A percentile compares a stretch with the other conserved stretches of the same genome.
These are phyloP conservation scores for Cordyceps militaris DNA, from an alignment of 2,329 filamentous ascomycete genomes.

Conservation along the genomic window DNA sequence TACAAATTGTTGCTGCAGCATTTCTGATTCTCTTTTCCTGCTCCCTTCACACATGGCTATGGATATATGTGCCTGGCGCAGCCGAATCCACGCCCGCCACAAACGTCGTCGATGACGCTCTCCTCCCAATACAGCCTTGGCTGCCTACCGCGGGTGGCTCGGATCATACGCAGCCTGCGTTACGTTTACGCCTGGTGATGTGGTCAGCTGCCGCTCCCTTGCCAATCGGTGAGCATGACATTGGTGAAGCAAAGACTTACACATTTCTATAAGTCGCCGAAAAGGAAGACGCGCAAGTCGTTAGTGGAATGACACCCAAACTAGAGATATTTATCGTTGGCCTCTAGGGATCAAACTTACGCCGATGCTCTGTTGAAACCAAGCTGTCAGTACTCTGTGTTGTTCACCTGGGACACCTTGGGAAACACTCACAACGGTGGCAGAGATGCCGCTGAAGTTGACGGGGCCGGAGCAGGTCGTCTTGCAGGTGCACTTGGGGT, in stretches of 20 bases:
- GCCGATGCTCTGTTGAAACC: slow-evolving; percentile 1
- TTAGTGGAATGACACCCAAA: slow-evolving; percentile 3
- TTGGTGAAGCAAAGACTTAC: background rate
- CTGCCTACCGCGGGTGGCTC: background rate
- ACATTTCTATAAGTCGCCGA: background rate
- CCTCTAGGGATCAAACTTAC: slow-evolving; percentile 2
- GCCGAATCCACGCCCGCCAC: background rate
- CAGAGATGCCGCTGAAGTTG: background rate
- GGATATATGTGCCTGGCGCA: background rate
- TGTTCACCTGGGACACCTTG: background rate
- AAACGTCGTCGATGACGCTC: background rate
- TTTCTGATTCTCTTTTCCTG: background rate
- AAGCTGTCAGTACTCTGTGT: background rate
- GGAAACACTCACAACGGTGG: slow-evolving; percentile 6
- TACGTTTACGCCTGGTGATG: background rate
- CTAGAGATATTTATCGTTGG: background rate
- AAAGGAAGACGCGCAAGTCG: background rate
- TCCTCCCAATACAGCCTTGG: background rate
- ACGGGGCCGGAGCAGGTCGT: slow-evolving; percentile 4
- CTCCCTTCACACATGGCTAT: background rate
- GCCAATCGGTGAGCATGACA: background rate
- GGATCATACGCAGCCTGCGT: background rate
- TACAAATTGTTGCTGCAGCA: background rate
- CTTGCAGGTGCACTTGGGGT: slow-evolving; percentile 9
- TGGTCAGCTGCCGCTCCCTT: slow-evolving; percentile 1